A percentile compares a stretch with the other conserved stretches of the same genome.
Conservation (phyloP, 2,329 filamentous ascomycete genomes). For the Alternaria postmessia region DNA sequence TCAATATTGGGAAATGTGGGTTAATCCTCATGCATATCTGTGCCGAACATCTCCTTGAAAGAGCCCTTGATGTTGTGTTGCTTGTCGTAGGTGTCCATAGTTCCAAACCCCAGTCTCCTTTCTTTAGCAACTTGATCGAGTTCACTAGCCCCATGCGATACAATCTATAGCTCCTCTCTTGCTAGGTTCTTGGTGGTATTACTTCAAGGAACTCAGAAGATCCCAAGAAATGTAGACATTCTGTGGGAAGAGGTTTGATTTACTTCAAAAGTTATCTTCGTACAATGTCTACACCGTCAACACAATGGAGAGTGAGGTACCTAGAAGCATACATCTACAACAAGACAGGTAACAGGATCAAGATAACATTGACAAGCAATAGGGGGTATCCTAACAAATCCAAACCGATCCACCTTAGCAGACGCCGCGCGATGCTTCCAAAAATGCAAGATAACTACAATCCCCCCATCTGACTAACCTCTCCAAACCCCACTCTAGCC, state of each 20-base stretch:
- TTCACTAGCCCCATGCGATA: neutral
- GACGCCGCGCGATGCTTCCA: conserved; percentile 2
- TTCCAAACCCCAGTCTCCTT: neutral
- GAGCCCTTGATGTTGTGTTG: too few species aligned
- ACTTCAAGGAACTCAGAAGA: neutral
- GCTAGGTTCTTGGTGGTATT: neutral
- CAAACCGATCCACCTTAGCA: neutral
- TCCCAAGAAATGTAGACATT: neutral
- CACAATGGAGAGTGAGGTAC: neutral
- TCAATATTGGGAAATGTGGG: too few species aligned
- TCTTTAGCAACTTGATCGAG: neutral
- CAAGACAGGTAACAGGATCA: neutral
- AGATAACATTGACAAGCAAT: conserved; percentile 1
- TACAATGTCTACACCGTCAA: neutral
- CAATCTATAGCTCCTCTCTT: neutral
- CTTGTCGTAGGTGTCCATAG: neutral
- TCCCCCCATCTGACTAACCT: conserved; percentile 17
- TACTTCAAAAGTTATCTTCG: neutral
- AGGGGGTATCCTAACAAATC: conserved; percentile 10
- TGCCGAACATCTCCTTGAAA: neutral
- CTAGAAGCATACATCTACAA: neutral
- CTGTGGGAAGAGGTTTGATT: neutral
- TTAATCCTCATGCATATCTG: too few species aligned
- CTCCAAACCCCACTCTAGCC: conserved; percentile 10
- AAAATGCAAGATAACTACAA: neutral